Evolutionary conservation across 129 eudicot genomes (phyloP), one percentile per base, ranked within the genome.

Genomic region (Artemisia argyi): DNA sequence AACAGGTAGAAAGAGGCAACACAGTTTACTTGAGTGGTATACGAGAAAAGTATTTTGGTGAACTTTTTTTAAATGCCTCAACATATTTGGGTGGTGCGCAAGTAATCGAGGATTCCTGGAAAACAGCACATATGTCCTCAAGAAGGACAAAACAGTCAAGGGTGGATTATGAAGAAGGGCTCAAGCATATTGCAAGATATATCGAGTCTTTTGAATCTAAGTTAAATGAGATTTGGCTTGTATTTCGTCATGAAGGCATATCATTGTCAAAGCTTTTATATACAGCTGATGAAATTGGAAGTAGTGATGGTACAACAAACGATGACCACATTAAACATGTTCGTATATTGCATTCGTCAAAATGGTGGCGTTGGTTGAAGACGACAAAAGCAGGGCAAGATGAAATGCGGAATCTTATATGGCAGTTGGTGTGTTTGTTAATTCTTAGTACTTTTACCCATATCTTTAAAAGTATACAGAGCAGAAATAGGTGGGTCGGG

Each of bases 291-390:
- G 97, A 90, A 46, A 74, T 84, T 47, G 84, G 76, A 74, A 79
- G 66, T 73, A 61, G 50, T 60, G 63, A 81, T 74, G 89, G 71
- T 57, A 72, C 83, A 66, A 78, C 76, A 74, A 76, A 79, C 56
- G 78, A 76, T 65, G 91, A 87, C 16, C 82, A 82, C 22, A 59
- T 73, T n/a, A 88, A 88, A 73, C 89, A 84, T 61, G 76, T 88
- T 58, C 96, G 86, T 83, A 80, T 90, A 75, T 71, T 94, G 73
- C 91, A 75, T 79, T 91, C 99, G 44, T 94, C 99, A 46, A 84
- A 86, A 65, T 94, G 99, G 99, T 94, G 99, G 99, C 89, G 80
- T 11, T 90, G 99, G 99, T 83, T 94, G 82, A 94, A 94, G 87
- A 88, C 88, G 61, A 94, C 96, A 63, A 71, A 90, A 82, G 85